These are phyloP conservation scores for Phytophthora pisi DNA, from an alignment of 352 stramenopile genomes.

Conservation along the genomic window DNA sequence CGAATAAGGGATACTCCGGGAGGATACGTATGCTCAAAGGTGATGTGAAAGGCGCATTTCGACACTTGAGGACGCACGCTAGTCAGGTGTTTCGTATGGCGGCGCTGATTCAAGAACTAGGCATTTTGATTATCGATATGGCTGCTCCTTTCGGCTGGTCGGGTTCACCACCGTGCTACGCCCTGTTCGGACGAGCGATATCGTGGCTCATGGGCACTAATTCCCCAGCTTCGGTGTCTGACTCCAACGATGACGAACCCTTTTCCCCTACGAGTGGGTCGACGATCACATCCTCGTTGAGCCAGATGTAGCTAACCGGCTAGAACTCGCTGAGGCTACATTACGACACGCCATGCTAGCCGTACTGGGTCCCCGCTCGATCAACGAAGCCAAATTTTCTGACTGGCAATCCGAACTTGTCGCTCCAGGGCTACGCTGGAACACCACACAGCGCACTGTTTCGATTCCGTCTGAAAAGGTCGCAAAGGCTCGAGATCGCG, in stretches of 20 bases:
- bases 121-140: background rate
- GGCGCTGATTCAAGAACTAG: slow-evolving; percentile 3
- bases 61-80: slow-evolving; percentile 4
- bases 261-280: slow-evolving; percentile 39
- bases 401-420: too few species aligned
- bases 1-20: background rate
- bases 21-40: slow-evolving; percentile 13
- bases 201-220: background rate
- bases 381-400: too few species aligned
- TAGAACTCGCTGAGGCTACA: background rate
- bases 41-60: slow-evolving; percentile 18
- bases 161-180: background rate
- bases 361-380: too few species aligned
- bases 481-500: too few species aligned
- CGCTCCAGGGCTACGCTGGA: too few species aligned
- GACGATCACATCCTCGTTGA: slow-evolving; percentile 40
- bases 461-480: too few species aligned
- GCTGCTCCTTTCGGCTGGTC: slow-evolving; percentile 3
- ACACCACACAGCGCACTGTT: too few species aligned
- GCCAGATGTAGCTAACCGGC: background rate
- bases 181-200: background rate
- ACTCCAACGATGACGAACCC: slow-evolving; percentile 8
- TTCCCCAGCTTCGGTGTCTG: background rate
- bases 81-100: slow-evolving; percentile 16
- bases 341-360: too few species aligned